Conservation (phyloP, 164 flowering plant genomes). For the Tinospora cordifolia region DNA sequence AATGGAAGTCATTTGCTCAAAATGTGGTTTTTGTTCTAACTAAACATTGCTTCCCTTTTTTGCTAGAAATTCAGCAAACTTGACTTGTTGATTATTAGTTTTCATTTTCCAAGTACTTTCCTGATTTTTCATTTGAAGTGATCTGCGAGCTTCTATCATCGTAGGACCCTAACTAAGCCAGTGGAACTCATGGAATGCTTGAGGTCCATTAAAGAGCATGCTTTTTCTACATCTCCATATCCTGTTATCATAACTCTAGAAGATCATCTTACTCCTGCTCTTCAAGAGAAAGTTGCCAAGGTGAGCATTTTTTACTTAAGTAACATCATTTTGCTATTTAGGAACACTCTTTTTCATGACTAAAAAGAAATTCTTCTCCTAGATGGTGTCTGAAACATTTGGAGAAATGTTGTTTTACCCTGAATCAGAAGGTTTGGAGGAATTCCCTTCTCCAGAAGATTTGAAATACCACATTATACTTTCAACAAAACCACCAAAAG, state of each 20-base stretch:
- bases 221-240: not conserved
- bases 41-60: too few relatives aligned
- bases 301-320: not conserved
- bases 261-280: conserved; percentile 1
- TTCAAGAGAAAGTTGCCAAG: not conserved
- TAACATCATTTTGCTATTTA: not conserved
- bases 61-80: not conserved
- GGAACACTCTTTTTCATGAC: not conserved
- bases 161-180: not conserved
- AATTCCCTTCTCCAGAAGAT: conserved; percentile 71
- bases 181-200: not conserved
- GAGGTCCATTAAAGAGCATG: not conserved
- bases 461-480: conserved; percentile 51
- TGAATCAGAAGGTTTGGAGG: conserved; percentile 32
- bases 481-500: conserved; percentile 90
- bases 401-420: conserved; percentile 4
- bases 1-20: not conserved
- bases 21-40: not conserved
- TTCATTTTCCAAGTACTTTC: not conserved
- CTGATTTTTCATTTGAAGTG: not conserved
- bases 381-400: not conserved
- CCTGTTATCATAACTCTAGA: not conserved
- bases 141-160: not conserved
- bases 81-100: too few relatives aligned
- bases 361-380: not conserved